Percentiles rank a stretch among this genome's conserved stretches.
Conservation (phyloP, 2,329 filamentous ascomycete species). For the Domatiomyces globalis region DNA sequence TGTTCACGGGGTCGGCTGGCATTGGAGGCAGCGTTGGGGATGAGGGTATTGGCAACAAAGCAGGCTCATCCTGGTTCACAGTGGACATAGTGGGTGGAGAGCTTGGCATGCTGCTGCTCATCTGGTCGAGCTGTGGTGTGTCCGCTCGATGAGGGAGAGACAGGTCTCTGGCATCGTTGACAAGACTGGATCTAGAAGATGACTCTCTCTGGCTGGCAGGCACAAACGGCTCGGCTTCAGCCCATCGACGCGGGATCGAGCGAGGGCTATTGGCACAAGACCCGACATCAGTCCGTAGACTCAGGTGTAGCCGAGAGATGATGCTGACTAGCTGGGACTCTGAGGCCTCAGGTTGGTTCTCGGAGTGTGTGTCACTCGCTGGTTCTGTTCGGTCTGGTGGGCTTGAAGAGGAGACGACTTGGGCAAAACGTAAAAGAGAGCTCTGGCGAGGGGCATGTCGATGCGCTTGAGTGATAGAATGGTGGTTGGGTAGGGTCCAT, state of each 20-base stretch:
- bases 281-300: background rate
- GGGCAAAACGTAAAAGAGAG: conserved; percentile 15
- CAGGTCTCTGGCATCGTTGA: background rate
- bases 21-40: conserved; percentile 4
- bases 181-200: background rate
- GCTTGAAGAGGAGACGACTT: conserved; percentile 1
- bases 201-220: background rate
- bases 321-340: background rate
- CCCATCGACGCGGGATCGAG: conserved; percentile 1
- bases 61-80: background rate
- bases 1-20: conserved; percentile 6
- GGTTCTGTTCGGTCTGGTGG: background rate
- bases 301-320: background rate
- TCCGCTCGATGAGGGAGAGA: background rate
- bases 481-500: background rate
- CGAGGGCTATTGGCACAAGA: background rate
- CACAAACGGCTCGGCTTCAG: conserved; percentile 2
- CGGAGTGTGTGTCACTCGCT: conserved; percentile 7
- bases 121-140: background rate
- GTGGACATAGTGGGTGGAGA: background rate
- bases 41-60: background rate
- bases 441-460: conserved; percentile 16
- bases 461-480: background rate
- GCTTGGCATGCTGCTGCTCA: background rate
- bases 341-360: conserved; percentile 1